Evolutionary conservation across 2,329 filamentous ascomycete species (phyloP).

Genomic region (Penicillium expansum): DNA sequence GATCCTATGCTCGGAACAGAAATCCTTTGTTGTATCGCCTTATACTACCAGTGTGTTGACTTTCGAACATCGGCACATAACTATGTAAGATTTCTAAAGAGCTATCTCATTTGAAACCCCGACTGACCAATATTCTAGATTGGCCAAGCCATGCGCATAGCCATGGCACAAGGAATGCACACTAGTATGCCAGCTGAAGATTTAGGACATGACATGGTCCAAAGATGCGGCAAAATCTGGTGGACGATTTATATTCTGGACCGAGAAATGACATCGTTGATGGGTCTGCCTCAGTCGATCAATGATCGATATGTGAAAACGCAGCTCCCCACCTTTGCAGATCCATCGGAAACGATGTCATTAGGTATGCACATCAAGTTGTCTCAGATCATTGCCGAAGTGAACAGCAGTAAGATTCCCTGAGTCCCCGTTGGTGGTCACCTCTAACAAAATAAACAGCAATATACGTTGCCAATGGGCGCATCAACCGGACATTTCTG

Average conservation of each 20-base stretch:
- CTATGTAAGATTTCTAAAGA: slow-evolving; percentile 45
- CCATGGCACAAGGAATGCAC: slow-evolving; percentile 53
- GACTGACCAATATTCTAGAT: slow-evolving; percentile 46
- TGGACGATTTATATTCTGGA: slow-evolving; percentile 58
- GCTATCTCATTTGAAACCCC: slow-evolving; percentile 45
- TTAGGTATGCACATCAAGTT: slow-evolving; percentile 49
- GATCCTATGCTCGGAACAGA: slow-evolving; percentile 50
- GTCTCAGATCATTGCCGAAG: slow-evolving; percentile 46
- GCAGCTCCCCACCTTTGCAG: slow-evolving; percentile 45
- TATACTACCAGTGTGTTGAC: slow-evolving; percentile 54
- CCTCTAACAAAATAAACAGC: slow-evolving; percentile 25
- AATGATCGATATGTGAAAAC: slow-evolving; percentile 53
- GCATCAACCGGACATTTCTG: slow-evolving; percentile 37
- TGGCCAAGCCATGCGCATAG: slow-evolving; percentile 55
- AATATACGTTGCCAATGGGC: slow-evolving; percentile 44
- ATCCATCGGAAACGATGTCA: slow-evolving; percentile 40
- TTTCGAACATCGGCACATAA: slow-evolving; percentile 51
- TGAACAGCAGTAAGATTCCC: slow-evolving; percentile 42
- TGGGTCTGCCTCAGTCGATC: slow-evolving; percentile 53
- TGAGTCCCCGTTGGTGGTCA: neutral
- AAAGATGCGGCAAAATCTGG: slow-evolving; percentile 53
- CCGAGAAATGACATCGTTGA: slow-evolving; percentile 54
- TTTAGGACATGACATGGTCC: slow-evolving; percentile 45
- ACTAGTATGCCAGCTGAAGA: slow-evolving; percentile 51
- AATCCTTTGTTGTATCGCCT: slow-evolving; percentile 47